Percentiles rank a stretch among this genome's conserved stretches.
phyloP scores from a whole-genome alignment of 768 basidiomycete species.

The Fistulinella prunicolor region DNA sequence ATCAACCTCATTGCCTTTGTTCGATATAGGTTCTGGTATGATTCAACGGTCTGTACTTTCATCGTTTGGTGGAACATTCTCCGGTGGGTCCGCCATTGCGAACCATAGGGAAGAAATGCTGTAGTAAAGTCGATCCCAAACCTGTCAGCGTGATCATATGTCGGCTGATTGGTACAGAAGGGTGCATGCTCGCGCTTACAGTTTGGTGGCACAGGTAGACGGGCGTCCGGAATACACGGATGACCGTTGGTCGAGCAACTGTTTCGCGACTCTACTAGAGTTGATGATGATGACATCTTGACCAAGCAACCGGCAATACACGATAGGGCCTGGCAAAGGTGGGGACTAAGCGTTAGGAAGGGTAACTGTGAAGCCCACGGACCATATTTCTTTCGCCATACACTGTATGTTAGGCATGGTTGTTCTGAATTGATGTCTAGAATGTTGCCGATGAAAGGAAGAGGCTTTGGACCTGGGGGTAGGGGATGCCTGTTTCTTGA shows the following conservation, averaged over 20 bases:
- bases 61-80: slow-evolving; percentile 28
- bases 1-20: slow-evolving; percentile 20
- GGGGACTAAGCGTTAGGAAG: not conserved
- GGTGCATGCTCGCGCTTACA: slow-evolving; percentile 11
- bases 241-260: slow-evolving; percentile 31
- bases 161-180: not conserved
- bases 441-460: slow-evolving; percentile 25
- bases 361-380: not conserved
- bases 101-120: slow-evolving; percentile 28
- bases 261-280: slow-evolving; percentile 23
- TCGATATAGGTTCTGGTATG: slow-evolving; percentile 23
- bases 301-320: slow-evolving; percentile 27
- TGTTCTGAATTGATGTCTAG: slow-evolving; percentile 20
- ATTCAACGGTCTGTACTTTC: slow-evolving; percentile 17
- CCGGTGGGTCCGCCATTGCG: slow-evolving; percentile 29
- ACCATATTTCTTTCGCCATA: slow-evolving; percentile 30
- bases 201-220: slow-evolving; percentile 16
- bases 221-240: slow-evolving; percentile 30
- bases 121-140: slow-evolving; percentile 31
- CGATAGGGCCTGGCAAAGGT: slow-evolving; percentile 23
- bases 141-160: slow-evolving; percentile 6
- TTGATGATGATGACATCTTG: slow-evolving; percentile 28
- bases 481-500: slow-evolving; percentile 9
- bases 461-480: slow-evolving; percentile 24
- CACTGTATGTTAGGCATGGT: slow-evolving; percentile 29